Base-by-base conservation (phyloP, 768 basidiomycete species). In the Leccinum disarticulatum region DNA sequence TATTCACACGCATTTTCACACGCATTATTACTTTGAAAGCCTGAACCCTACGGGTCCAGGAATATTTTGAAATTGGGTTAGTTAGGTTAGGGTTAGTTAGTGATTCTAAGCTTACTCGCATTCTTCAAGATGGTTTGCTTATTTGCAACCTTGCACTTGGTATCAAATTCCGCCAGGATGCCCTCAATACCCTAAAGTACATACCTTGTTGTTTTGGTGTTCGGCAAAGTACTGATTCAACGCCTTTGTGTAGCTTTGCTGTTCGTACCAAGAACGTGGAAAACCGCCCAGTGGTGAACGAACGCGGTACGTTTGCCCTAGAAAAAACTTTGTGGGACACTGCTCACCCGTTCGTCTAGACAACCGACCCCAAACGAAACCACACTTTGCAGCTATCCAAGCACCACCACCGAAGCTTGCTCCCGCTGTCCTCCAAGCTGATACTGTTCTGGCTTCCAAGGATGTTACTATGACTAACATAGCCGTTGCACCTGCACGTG, bases 141-240 rank as follows among this genome's bases (percentile, higher is more conserved):
- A 91, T 96, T 33, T 93, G 92, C 73, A 94, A 94, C 65, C 77
- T 96, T 9, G 90, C 93, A 10, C 93, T 93, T 15, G 91, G 90
- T 1, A 76, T 75, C 35, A 93, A 87, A 71, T 93, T 93, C 64
- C 79, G 90, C 56, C 87, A 91, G 71, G 93, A 95, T 73, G 93
- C 93, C 5, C 77, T 95, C 15, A 93, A 95, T 71, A 95, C 94
- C 4, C 79, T 96, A n/a, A 93, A 94, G 92, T 91, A 66, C 52
- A 80, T 75, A 27, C 22, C 46, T 11, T 11, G 4, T 56, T 56
- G 28, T 49, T 19, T 52, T 49, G 7, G 17, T 10, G 17, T n/a
- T 35, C 47, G 10, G 25, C 47, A 22, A 15, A 22, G 25, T 52
- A 9, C 35, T 59, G 13, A 57, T 56, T 52, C 19, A 17, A 19